Conservation (phyloP, 805 yeast species). For the Candida maris region DNA sequence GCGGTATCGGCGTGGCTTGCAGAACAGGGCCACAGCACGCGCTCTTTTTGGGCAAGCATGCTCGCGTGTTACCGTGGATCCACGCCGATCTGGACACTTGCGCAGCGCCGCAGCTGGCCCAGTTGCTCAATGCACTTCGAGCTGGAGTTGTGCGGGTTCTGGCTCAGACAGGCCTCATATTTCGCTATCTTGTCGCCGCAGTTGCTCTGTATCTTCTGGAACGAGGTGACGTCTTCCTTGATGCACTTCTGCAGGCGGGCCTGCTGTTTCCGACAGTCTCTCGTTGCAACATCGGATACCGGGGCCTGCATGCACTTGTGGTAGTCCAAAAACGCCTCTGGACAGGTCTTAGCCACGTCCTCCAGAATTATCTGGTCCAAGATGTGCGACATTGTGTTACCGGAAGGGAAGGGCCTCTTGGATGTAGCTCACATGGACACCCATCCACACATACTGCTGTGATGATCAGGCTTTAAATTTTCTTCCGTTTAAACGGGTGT, state of each 20-base stretch:
- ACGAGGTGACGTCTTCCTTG: conserved; percentile 60
- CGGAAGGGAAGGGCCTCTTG: too few relatives aligned
- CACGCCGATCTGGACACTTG: conserved; percentile 19
- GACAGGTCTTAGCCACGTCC: conserved; percentile 76
- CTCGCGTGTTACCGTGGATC: too few relatives aligned
- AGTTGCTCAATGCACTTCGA: conserved; percentile 52
- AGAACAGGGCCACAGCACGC: too few relatives aligned
- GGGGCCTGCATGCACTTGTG: conserved; percentile 64
- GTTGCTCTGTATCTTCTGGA: conserved; percentile 59
- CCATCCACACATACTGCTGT: too few relatives aligned
- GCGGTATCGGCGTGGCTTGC: too few relatives aligned
- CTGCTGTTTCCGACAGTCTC: conserved; percentile 55
- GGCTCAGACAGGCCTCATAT: conserved; percentile 63
- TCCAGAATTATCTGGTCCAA: conserved; percentile 74
- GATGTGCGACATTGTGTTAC: conserved; percentile 38
- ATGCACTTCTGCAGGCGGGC: conserved; percentile 59
- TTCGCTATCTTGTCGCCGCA: conserved; percentile 57
- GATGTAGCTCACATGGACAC: too few relatives aligned
- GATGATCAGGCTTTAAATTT: too few relatives aligned
- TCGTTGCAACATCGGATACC: conserved; percentile 27
- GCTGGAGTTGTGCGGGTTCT: conserved; percentile 40
- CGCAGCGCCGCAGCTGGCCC: conserved; percentile 57
- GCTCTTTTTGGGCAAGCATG: too few relatives aligned
- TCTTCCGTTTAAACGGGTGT: too few relatives aligned
- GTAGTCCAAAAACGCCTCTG: conserved; percentile 65